These are phyloP conservation scores for Cladophialophora exuberans DNA, from an alignment of 2,329 filamentous ascomycete genomes.

Conservation along the genomic window DNA sequence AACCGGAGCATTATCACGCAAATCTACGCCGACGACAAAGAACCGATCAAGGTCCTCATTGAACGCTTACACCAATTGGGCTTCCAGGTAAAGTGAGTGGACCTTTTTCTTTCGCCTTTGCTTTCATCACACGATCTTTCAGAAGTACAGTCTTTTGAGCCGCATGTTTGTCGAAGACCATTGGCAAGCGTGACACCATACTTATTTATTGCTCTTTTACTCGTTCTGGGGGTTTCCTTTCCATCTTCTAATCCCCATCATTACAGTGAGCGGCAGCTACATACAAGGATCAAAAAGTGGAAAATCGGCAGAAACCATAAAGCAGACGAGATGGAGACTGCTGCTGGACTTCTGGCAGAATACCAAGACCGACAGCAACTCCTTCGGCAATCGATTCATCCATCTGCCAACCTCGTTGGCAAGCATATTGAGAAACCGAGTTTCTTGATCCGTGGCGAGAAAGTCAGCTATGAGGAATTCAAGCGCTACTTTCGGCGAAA, in stretches of 20 bases:
- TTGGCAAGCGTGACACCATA: not conserved
- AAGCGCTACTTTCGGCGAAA: slow-evolving; percentile 21
- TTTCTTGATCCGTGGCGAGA: slow-evolving; percentile 17
- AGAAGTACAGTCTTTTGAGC: not conserved
- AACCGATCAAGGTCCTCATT: not conserved
- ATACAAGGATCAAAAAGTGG: slow-evolving; percentile 17
- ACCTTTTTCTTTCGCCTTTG: not conserved
- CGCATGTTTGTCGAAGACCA: not conserved
- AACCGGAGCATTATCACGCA: slow-evolving; percentile 8
- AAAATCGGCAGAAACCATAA: slow-evolving; percentile 19
- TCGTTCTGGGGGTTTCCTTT: not conserved
- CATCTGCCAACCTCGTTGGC: not conserved
- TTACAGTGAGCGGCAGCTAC: slow-evolving; percentile 21
- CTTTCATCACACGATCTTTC: not conserved
- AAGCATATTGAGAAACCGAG: not conserved
- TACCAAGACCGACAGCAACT: not conserved
- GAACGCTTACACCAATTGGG: slow-evolving; percentile 6
- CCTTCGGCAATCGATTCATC: not conserved
- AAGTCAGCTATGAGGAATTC: slow-evolving; percentile 12
- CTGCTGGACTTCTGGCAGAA: slow-evolving; percentile 12
- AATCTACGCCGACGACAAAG: slow-evolving; percentile 1
- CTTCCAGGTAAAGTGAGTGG: slow-evolving; percentile 12
- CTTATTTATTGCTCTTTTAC: not conserved
- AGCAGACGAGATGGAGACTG: slow-evolving; percentile 15
- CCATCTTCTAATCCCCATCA: not conserved